phyloP scores from a whole-genome alignment of 2,329 filamentous ascomycete genomes.

The Hypoxylon sp. region DNA sequence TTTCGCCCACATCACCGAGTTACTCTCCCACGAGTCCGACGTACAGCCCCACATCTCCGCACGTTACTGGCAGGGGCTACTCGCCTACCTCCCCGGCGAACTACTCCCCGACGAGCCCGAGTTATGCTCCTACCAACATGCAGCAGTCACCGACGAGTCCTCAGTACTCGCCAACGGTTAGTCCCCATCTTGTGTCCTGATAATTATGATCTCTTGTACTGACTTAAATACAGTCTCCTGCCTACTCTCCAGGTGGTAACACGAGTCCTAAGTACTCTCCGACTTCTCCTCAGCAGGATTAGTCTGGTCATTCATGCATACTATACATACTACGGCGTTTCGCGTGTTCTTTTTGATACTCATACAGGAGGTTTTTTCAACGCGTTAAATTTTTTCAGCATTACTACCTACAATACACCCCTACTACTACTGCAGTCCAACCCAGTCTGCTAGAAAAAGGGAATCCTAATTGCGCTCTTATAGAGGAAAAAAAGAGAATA shows the following conservation, averaged over 20 bases:
- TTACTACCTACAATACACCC: constrained; percentile 4
- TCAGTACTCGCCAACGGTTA: constrained; percentile 73
- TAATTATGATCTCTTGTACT: constrained; percentile 32
- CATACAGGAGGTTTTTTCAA: constrained; percentile 38
- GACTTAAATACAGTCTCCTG: constrained; percentile 53
- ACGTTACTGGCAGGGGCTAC: constrained; percentile 77
- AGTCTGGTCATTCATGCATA: constrained; percentile 43
- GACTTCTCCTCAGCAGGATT: constrained; percentile 46
- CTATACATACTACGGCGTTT: constrained; percentile 40
- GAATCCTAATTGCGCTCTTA: constrained; percentile 35
- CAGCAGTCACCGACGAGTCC: constrained; percentile 72
- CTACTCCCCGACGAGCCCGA: constrained; percentile 71
- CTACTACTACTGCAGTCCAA: background rate
- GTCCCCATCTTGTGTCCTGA: constrained; percentile 22
- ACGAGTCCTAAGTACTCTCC: constrained; percentile 52
- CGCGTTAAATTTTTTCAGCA: background rate
- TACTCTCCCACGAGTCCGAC: constrained; percentile 76
- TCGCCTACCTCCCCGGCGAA: constrained; percentile 75
- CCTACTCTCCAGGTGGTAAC: constrained; percentile 53
- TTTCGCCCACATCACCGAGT: constrained; percentile 77
- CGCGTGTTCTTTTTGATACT: constrained; percentile 20
- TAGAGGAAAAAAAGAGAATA: constrained; percentile 25
- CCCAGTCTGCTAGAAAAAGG: too few species aligned
- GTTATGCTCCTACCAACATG: constrained; percentile 64
- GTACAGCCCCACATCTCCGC: constrained; percentile 75